Percentiles rank a stretch among this genome's conserved stretches.
phyloP scores from a whole-genome alignment of 306 rosid genomes.

The Prunus mongolica region DNA sequence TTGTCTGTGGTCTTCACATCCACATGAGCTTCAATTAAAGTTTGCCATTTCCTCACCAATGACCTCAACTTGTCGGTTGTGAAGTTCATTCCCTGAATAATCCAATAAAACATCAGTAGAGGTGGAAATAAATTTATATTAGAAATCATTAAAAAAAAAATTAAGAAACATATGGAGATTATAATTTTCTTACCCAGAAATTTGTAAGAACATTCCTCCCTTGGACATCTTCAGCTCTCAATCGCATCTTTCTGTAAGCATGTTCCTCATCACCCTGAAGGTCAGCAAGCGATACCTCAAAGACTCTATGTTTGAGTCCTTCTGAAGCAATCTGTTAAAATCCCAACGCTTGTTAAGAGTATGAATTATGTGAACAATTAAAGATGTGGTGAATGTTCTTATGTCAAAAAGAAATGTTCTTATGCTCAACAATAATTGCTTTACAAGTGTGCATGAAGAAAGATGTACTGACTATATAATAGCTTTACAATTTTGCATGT shows the following conservation, averaged over 20 bases:
- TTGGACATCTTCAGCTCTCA: constrained; percentile 96
- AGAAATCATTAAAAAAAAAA: neutral
- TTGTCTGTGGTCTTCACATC: constrained; percentile 92
- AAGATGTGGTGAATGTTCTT: neutral
- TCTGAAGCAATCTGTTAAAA: constrained; percentile 80
- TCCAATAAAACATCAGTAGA: neutral
- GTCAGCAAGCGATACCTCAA: constrained; percentile 91
- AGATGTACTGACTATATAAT: too few relatives aligned
- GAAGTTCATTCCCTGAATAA: constrained; percentile 74
- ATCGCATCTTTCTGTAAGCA: constrained; percentile 87
- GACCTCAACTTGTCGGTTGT: constrained; percentile 92
- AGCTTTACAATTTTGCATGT: too few relatives aligned
- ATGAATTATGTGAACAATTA: neutral
- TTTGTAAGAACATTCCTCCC: constrained; percentile 86
- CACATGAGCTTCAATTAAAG: constrained; percentile 85
- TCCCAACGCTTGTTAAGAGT: neutral
- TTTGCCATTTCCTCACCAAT: constrained; percentile 84
- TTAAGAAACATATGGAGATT: neutral
- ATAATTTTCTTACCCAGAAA: constrained; percentile 65
- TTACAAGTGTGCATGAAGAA: too few relatives aligned
- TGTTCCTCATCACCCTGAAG: constrained; percentile 93
- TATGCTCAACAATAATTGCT: neutral
- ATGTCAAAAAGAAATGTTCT: neutral
- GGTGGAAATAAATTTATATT: neutral
- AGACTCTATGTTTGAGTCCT: constrained; percentile 93